phyloP scores from a whole-genome alignment of 2,329 filamentous ascomycete species.

The Stemphylium lycopersici region DNA sequence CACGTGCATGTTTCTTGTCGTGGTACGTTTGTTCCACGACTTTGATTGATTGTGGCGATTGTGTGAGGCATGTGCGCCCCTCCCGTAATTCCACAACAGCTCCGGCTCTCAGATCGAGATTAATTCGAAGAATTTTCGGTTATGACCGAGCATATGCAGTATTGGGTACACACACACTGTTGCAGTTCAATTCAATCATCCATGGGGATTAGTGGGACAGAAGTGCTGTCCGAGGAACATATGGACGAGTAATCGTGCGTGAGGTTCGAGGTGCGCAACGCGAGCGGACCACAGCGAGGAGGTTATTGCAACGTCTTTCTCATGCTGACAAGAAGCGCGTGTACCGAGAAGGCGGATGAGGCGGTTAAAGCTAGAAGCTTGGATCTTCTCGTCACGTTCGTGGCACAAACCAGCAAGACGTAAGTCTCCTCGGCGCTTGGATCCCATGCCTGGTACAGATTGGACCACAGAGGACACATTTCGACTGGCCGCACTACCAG shows the following conservation, averaged over 20 bases:
- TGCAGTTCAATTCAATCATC: background rate
- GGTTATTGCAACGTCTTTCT: too few species aligned
- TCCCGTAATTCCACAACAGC: background rate
- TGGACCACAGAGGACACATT: too few species aligned
- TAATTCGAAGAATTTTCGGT: background rate
- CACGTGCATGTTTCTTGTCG: conserved; percentile 2
- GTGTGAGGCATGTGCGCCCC: background rate
- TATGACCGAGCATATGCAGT: background rate
- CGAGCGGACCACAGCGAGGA: background rate
- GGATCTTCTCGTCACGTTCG: too few species aligned
- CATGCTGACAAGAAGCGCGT: too few species aligned
- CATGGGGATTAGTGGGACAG: background rate
- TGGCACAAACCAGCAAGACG: too few species aligned
- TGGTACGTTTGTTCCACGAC: conserved; percentile 2
- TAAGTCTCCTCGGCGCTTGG: too few species aligned
- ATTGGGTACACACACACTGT: background rate
- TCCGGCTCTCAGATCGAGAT: background rate
- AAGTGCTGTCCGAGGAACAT: background rate
- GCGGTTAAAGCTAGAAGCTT: too few species aligned
- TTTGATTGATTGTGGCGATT: background rate
- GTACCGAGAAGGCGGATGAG: too few species aligned
- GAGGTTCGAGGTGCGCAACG: background rate
- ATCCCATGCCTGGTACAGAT: too few species aligned
- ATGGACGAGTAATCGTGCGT: background rate
- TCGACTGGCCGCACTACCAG: too few species aligned